Conservation (phyloP, 1,284 basidiomycete genomes). For the Ustilago crameri region DNA sequence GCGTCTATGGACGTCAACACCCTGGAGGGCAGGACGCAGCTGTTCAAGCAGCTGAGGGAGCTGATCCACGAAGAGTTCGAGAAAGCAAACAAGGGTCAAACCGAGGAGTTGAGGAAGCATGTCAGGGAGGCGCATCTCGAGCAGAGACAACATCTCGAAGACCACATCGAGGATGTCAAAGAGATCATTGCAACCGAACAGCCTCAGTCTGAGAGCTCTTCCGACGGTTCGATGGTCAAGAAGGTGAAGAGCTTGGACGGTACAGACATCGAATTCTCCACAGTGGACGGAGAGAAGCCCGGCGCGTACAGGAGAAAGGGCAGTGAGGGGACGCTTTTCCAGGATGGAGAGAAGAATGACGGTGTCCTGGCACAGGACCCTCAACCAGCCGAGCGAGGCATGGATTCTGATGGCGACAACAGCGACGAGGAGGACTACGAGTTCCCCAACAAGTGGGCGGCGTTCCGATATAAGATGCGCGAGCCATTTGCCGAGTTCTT, state of each 20-base stretch:
- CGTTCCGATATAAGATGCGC: constrained; percentile 50
- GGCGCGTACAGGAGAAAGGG: constrained; percentile 8
- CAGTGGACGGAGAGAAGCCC: constrained; percentile 13
- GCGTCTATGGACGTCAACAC: constrained; percentile 43
- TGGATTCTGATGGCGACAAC: constrained; percentile 6
- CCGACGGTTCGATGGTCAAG: constrained; percentile 9
- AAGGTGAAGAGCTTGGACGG: constrained; percentile 8
- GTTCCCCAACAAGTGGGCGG: constrained; percentile 60
- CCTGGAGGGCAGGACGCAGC: constrained; percentile 30
- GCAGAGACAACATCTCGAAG: constrained; percentile 48
- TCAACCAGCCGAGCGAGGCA: constrained; percentile 29
- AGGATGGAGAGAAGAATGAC: background rate
- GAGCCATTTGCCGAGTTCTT: constrained; percentile 61
- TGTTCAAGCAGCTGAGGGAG: constrained; percentile 38
- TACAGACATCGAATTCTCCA: constrained; percentile 14
- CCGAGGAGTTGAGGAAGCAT: constrained; percentile 29
- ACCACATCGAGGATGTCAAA: constrained; percentile 63
- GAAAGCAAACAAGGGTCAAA: constrained; percentile 45
- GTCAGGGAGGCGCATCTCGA: constrained; percentile 5
- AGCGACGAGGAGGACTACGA: constrained; percentile 30
- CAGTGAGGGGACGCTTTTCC: constrained; percentile 18
- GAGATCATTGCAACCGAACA: constrained; percentile 31
- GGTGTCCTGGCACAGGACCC: constrained; percentile 20
- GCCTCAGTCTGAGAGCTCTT: constrained; percentile 1
- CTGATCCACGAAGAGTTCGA: constrained; percentile 53